phyloP scores from a whole-genome alignment of 2,329 filamentous ascomycete genomes.

The Epichloe sp. region DNA sequence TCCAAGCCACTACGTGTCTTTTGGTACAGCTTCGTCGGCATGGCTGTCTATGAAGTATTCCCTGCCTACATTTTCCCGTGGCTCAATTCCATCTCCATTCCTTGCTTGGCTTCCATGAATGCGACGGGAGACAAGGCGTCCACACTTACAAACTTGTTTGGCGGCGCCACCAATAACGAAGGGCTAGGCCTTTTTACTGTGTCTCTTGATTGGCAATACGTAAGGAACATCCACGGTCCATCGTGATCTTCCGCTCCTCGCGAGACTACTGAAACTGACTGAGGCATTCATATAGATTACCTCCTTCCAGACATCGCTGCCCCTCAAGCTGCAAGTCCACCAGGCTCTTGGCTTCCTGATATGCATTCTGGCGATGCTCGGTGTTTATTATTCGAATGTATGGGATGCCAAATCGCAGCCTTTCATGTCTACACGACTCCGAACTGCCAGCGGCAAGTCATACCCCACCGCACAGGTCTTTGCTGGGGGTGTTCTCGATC shows the following conservation, averaged over 20 bases:
- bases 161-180: constrained; percentile 26
- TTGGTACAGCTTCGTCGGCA: constrained; percentile 35
- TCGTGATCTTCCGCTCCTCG: background rate
- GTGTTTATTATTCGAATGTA: constrained; percentile 27
- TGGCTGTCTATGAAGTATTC: constrained; percentile 38
- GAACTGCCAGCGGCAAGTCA: constrained; percentile 22
- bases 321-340: constrained; percentile 25
- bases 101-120: constrained; percentile 37
- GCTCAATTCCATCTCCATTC: constrained; percentile 41
- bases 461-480: constrained; percentile 31
- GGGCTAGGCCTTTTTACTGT: constrained; percentile 27
- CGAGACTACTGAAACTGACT: background rate
- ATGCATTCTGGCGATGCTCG: constrained; percentile 22
- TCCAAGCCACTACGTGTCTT: constrained; percentile 39
- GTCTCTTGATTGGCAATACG: constrained; percentile 32
- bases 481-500: constrained; percentile 25
- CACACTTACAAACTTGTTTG: constrained; percentile 14
- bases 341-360: constrained; percentile 22
- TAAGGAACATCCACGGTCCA: background rate
- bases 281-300: background rate
- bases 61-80: constrained; percentile 42
- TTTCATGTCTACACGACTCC: constrained; percentile 23
- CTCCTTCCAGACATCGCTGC: constrained; percentile 14
- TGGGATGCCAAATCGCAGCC: constrained; percentile 22
- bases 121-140: background rate